Percentiles rank a stretch among this genome's conserved stretches.
phyloP scores from a whole-genome alignment of 2,329 filamentous ascomycete species.

The Karstenula rhodostoma region DNA sequence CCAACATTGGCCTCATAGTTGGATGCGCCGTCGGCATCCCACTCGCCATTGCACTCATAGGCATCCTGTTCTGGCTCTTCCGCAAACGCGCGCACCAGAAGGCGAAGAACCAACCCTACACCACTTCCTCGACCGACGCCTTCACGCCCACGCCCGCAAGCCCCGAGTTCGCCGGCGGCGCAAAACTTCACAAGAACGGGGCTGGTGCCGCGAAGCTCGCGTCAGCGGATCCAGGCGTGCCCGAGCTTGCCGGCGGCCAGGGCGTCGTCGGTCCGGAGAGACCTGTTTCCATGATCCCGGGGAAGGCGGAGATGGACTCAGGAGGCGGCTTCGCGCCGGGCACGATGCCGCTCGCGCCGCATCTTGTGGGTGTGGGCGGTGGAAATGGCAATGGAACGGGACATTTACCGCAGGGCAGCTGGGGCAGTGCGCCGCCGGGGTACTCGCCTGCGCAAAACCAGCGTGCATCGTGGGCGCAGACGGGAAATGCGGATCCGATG shows the following conservation, averaged over 20 bases:
- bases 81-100: constrained; percentile 41
- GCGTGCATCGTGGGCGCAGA: constrained; percentile 14
- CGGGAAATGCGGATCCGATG: background rate
- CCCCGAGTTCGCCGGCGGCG: constrained; percentile 32
- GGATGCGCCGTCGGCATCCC: constrained; percentile 49
- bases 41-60: constrained; percentile 40
- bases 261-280: constrained; percentile 41
- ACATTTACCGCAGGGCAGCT: constrained; percentile 23
- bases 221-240: constrained; percentile 25
- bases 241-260: constrained; percentile 38
- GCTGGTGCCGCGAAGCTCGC: constrained; percentile 21
- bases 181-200: constrained; percentile 28
- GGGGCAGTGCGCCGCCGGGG: constrained; percentile 40
- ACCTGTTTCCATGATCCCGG: constrained; percentile 36
- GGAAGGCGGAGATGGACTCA: constrained; percentile 41
- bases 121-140: constrained; percentile 16
- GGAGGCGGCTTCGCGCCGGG: constrained; percentile 38
- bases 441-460: constrained; percentile 37
- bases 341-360: constrained; percentile 34
- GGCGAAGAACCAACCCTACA: constrained; percentile 19
- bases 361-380: constrained; percentile 43
- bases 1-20: constrained; percentile 43
- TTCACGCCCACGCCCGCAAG: constrained; percentile 25
- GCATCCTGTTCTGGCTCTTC: constrained; percentile 42
- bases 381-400: constrained; percentile 34